Base-by-base conservation (phyloP, 768 basidiomycete genomes). In the Grammothele lineata region DNA sequence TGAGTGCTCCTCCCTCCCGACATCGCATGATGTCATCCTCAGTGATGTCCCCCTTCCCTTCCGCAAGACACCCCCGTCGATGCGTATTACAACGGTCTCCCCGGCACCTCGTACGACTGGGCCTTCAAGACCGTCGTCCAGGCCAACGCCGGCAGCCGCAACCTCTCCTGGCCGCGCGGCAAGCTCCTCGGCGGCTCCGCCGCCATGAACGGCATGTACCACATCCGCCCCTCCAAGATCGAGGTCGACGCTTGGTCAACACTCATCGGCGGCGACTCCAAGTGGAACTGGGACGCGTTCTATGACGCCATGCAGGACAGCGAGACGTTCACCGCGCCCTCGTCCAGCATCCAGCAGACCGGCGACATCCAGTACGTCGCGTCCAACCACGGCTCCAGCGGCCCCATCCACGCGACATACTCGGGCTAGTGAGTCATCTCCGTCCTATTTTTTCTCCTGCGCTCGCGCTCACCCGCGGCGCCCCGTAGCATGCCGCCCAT, bases 171-270 rank as follows among this genome's bases (percentile, higher is more conserved):
- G 78, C 78, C 83, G 4, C 71, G 79, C 26, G 86, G 85, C 25
- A 82, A 79, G 62, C 77, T 81, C 40, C 70, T 88, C 19, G 85
- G 85, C 43, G 85, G 85, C 5, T 82, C 78, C 0, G 73, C 80
- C 24, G 81, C 84, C 8, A 70, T 85, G 43, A 88, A 88, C 62
- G 83, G 81, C 39, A 72, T 86, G 71, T 85, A 82, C 66, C 67
- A 76, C 53, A 72, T 82, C 39, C 73, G 79, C 9, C 80, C 81
- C 6, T 70, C 75, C 21, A 55, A 64, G 43, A 47, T 67, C 39
- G 78, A 80, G 55, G 53, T 78, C 47, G 69, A 80, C 51, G 62
- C 70, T 2, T 78, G 74, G 74, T 61, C 68, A 3, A 50, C 59
- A 10, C 57, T 81, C 38, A 70, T 77, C 58, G 61, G 68, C 47